Percentiles rank a stretch among this genome's conserved stretches.
Evolutionary conservation across 148 eudicot genomes (phyloP).

Genomic region (Rhododendron vialii): DNA sequence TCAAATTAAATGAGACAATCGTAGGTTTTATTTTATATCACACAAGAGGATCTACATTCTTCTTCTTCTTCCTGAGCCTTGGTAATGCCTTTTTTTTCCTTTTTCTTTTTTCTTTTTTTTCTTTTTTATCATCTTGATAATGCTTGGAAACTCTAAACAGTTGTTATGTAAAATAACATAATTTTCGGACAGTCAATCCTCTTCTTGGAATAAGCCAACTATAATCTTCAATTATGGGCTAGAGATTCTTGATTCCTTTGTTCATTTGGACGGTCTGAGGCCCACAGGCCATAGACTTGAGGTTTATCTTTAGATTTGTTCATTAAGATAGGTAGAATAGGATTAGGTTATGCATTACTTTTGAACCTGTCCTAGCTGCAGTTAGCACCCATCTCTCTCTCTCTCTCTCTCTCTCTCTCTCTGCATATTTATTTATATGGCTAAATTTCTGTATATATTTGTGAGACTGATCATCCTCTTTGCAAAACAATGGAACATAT

Average conservation of each 20-base stretch:
- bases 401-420: no score
- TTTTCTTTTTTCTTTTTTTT: no score
- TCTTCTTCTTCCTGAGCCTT: not conserved
- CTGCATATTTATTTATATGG: not conserved
- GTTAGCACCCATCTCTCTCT: no score
- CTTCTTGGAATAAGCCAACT: not conserved
- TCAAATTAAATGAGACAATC: no score
- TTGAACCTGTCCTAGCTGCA: no score
- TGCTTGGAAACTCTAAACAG: not conserved
- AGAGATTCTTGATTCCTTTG: no score
- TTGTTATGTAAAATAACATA: not conserved
- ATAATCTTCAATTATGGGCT: not conserved
- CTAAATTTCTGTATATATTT: not conserved
- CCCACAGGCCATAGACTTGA: not conserved
- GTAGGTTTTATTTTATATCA: no score
- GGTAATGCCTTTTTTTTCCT: no score
- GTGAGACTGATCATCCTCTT: not conserved
- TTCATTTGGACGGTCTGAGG: not conserved
- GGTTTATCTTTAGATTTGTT: not conserved
- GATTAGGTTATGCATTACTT: not conserved
- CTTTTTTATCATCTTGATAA: not conserved
- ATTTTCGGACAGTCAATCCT: not conserved
- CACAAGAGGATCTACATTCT: no score
- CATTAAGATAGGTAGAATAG: not conserved
- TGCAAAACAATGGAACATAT: not conserved